phyloP scores from a whole-genome alignment of 2,329 filamentous ascomycete genomes.

The Tolypocladium sp. region DNA sequence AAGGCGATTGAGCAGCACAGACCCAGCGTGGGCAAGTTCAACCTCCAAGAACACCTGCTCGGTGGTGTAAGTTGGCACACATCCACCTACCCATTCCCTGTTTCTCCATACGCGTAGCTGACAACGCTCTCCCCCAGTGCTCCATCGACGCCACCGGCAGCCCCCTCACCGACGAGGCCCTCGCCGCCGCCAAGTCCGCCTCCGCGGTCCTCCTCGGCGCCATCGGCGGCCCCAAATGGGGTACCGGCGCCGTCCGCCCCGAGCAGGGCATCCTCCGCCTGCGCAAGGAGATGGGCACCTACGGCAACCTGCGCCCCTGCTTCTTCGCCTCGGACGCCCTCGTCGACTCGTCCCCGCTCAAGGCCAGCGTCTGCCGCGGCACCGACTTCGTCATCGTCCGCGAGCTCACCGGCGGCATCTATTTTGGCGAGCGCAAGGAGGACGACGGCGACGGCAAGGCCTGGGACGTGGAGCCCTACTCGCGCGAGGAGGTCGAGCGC shows the following conservation, averaged over 20 bases:
- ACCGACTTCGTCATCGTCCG: conserved; percentile 90
- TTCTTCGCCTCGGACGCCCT: conserved; percentile 87
- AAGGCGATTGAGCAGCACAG: conserved; percentile 66
- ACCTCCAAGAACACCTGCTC: conserved; percentile 81
- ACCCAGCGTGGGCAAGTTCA: conserved; percentile 66
- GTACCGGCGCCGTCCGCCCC: conserved; percentile 76
- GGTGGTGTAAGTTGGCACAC: conserved; percentile 65
- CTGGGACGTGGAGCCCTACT: conserved; percentile 82
- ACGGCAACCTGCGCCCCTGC: conserved; percentile 92
- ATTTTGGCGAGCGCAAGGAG: conserved; percentile 81
- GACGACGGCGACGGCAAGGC: conserved; percentile 62
- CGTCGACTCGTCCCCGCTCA: conserved; percentile 77
- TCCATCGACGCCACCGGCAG: conserved; percentile 78
- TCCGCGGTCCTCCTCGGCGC: conserved; percentile 88
- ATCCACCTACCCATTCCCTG: background rate
- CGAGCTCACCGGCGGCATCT: conserved; percentile 86
- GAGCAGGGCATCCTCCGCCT: conserved; percentile 88
- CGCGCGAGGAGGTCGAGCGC: conserved; percentile 75
- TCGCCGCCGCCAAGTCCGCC: conserved; percentile 72
- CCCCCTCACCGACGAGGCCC: conserved; percentile 74
- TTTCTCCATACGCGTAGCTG: background rate
- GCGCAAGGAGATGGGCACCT: conserved; percentile 87
- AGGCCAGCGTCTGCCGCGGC: conserved; percentile 73
- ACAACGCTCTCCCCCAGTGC: conserved; percentile 41
- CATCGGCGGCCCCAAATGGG: conserved; percentile 96